These are phyloP conservation scores for Neolentinus lepideus DNA, from an alignment of 1,284 basidiomycete genomes.

Conservation along the genomic window DNA sequence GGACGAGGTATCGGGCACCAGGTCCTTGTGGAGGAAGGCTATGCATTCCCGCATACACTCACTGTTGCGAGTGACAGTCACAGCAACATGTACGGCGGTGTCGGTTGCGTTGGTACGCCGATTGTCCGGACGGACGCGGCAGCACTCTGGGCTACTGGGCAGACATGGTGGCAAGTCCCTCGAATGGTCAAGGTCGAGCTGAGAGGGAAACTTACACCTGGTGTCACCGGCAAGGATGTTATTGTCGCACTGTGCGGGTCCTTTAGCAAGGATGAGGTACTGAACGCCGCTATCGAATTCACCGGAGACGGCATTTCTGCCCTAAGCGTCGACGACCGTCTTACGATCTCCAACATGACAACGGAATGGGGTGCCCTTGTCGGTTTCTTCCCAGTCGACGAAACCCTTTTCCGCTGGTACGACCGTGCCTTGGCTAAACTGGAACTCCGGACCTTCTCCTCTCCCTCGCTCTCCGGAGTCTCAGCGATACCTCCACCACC, in stretches of 20 bases:
- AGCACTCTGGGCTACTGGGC: conserved; percentile 97
- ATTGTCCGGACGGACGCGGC: conserved; percentile 93
- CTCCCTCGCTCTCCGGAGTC: conserved; percentile 20
- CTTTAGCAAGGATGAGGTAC: conserved; percentile 96
- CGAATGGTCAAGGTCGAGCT: conserved; percentile 95
- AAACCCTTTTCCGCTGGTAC: conserved; percentile 84
- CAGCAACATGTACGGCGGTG: conserved; percentile 98
- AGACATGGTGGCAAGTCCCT: conserved; percentile 99
- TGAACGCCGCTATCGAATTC: conserved; percentile 99
- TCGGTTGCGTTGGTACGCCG: conserved; percentile 95
- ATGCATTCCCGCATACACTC: conserved; percentile 90
- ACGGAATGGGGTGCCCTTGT: conserved; percentile 99
- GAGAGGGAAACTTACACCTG: conserved; percentile 73
- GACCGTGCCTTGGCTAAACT: conserved; percentile 71
- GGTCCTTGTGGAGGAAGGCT: conserved; percentile 92
- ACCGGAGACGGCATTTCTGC: conserved; percentile 85
- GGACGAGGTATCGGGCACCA: conserved; percentile 98
- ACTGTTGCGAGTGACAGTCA: conserved; percentile 97
- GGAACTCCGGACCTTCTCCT: conserved; percentile 75
- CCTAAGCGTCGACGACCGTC: conserved; percentile 84
- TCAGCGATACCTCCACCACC: conserved; percentile 62
- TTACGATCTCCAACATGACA: conserved; percentile 98
- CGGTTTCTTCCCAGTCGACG: conserved; percentile 93
- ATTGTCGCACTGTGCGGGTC: conserved; percentile 96
- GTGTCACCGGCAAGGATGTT: conserved; percentile 97